Evolutionary conservation across 148 eudicot species (phyloP).

Genomic region (Arbutus unedo): DNA sequence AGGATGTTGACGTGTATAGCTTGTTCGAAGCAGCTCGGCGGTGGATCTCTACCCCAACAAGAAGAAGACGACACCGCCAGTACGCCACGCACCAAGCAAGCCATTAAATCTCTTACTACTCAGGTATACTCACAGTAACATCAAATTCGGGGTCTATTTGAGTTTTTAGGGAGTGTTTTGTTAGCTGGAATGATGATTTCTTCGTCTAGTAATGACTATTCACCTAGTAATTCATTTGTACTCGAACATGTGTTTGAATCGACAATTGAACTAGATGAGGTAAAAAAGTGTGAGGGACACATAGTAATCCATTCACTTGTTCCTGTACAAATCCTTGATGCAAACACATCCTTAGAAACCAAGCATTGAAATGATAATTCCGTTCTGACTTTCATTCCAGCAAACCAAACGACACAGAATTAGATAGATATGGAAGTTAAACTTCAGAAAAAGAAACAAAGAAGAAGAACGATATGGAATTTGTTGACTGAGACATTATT

Average conservation of each 20-base stretch:
- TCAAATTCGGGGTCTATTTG: neutral
- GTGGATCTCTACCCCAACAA: constrained; percentile 44
- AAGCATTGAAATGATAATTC: no score
- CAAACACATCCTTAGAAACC: no score
- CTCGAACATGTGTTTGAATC: neutral
- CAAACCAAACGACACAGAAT: neutral
- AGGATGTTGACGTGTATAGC: constrained; percentile 73
- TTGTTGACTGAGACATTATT: neutral
- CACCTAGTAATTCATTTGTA: neutral
- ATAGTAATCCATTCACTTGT: neutral
- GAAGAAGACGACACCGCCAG: constrained; percentile 44
- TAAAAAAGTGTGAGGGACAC: neutral
- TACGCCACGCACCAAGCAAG: constrained; percentile 66
- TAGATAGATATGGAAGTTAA: neutral
- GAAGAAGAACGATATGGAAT: neutral
- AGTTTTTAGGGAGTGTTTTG: neutral
- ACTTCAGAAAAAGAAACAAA: no score
- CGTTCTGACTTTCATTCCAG: neutral
- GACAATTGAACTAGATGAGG: neutral
- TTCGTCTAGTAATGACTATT: neutral
- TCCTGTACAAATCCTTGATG: neutral
- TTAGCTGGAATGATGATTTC: neutral
- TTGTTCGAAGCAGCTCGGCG: constrained; percentile 57
- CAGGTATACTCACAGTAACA: constrained; percentile 36
- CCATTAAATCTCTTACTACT: constrained; percentile 66